Evolutionary conservation across 208 protist genomes (phyloP), one percentile per base, ranked within the genome.

Genomic region (Phytomonas francai): DNA sequence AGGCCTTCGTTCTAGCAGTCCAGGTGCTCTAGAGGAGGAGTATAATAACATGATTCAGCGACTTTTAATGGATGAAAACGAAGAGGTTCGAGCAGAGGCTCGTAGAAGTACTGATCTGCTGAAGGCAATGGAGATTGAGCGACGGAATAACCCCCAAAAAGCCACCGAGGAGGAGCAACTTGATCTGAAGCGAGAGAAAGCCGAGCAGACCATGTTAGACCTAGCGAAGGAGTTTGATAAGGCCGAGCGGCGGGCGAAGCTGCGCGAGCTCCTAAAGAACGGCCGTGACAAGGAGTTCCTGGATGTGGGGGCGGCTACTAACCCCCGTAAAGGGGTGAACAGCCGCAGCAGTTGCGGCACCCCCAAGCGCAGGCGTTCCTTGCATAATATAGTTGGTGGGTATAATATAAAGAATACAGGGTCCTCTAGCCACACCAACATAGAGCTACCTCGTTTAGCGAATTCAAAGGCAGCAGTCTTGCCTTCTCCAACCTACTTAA

Each of bases 181-280:
- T 57, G 88, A 96, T 73, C 63, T 68, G 39, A 69, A 77, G 29
- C 84, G 87, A 4, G 91, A 93, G 73, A 76, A 81, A 68, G 70
- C 75, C 8, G 88, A 96, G 66, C 74, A 85, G 57, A 63, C 75
- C 5, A 80, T 96, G 76, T 67, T 96, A 9, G 88, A 96, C 61
- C 67, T 85, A 36, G 88, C 91, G 4, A 96, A 96, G 74, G 91
- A 96, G 63, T 87, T 72, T 6, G 91, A 96, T 66, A 96, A 94
- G 74, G 87, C 85, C 0, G 88, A 93, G 67, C 81, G 91, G 25
- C 84, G 91, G 8, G 81, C 88, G 11, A 96, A 96, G 63, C 77
- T 96, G 58, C 86, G 86, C 14, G 88, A 96, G 56, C 65, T 96
- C 73, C 74, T 96, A 12, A 93, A 93, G 71, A 81, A 71, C 33